Conservation (phyloP, 495 filamentous ascomycete species). For the Penicillium psychrofluorescens region DNA sequence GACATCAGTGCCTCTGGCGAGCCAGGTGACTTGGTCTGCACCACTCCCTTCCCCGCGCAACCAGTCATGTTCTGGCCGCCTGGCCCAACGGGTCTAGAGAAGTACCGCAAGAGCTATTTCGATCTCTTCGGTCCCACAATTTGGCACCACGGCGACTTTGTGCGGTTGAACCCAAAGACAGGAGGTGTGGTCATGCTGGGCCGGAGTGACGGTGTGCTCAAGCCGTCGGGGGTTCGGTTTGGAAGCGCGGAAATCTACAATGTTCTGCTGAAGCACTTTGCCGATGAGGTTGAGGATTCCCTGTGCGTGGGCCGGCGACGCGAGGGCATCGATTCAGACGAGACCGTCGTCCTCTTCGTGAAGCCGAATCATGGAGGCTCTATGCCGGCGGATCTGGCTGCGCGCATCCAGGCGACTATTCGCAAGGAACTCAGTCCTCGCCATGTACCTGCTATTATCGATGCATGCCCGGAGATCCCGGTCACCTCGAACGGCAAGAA, state of each 20-base stretch:
- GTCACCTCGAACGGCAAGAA: slow-evolving; percentile 92
- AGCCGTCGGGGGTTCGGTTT: slow-evolving; percentile 81
- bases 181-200: slow-evolving; percentile 82
- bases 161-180: slow-evolving; percentile 65
- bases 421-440: slow-evolving; percentile 72
- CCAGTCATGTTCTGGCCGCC: slow-evolving; percentile 77
- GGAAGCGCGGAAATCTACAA: slow-evolving; percentile 92
- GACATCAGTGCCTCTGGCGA: slow-evolving; percentile 49
- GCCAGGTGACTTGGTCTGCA: slow-evolving; percentile 88
- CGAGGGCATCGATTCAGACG: slow-evolving; percentile 62
- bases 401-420: slow-evolving; percentile 54
- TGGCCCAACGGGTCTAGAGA: slow-evolving; percentile 56
- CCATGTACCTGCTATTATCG: slow-evolving; percentile 78
- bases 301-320: slow-evolving; percentile 75
- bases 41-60: slow-evolving; percentile 80
- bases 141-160: slow-evolving; percentile 96
- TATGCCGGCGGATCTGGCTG: slow-evolving; percentile 38
- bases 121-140: slow-evolving; percentile 62
- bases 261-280: slow-evolving; percentile 73
- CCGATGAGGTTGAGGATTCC: slow-evolving; percentile 69
- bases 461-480: slow-evolving; percentile 73
- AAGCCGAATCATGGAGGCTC: slow-evolving; percentile 47
- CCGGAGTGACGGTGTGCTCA: slow-evolving; percentile 83
- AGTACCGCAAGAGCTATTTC: slow-evolving; percentile 82
- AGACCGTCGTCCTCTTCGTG: slow-evolving; percentile 80